phyloP scores from a whole-genome alignment of 1,284 basidiomycete species.

The Ceratobasidium sp. region DNA sequence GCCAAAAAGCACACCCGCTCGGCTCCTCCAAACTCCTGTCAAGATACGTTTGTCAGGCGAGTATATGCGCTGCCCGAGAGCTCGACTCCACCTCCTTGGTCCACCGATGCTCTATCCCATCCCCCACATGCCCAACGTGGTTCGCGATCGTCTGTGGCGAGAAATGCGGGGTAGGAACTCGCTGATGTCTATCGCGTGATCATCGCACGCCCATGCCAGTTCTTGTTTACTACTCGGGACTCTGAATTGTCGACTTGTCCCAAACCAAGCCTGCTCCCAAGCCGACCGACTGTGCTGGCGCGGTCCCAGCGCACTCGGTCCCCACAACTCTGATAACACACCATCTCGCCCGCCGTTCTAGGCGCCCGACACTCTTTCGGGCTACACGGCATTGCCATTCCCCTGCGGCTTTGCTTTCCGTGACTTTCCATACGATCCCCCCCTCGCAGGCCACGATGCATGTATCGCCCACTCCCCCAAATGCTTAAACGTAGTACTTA shows the following conservation, averaged over 20 bases:
- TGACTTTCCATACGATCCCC: background rate
- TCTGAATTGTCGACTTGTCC: background rate
- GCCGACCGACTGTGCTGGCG: background rate
- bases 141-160: constrained; percentile 2
- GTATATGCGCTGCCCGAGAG: background rate
- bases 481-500: constrained; percentile 11
- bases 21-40: background rate
- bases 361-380: background rate
- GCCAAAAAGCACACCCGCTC: background rate
- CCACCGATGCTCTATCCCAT: background rate
- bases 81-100: constrained; percentile 8
- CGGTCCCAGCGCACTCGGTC: constrained; percentile 12
- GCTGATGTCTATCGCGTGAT: background rate
- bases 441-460: constrained; percentile 1
- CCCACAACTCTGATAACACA: constrained; percentile 28
- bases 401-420: background rate
- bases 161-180: constrained; percentile 2
- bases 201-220: background rate
- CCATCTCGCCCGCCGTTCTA: background rate
- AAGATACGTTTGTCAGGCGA: background rate
- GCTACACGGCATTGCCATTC: background rate
- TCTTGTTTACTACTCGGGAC: constrained; percentile 14
- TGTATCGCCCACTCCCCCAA: background rate
- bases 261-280: background rate
- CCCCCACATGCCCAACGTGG: background rate